Evolutionary conservation across 1,139 yeast species (phyloP), one percentile per base, ranked within the genome.

Genomic region (Saccharomyces hybrid): DNA sequence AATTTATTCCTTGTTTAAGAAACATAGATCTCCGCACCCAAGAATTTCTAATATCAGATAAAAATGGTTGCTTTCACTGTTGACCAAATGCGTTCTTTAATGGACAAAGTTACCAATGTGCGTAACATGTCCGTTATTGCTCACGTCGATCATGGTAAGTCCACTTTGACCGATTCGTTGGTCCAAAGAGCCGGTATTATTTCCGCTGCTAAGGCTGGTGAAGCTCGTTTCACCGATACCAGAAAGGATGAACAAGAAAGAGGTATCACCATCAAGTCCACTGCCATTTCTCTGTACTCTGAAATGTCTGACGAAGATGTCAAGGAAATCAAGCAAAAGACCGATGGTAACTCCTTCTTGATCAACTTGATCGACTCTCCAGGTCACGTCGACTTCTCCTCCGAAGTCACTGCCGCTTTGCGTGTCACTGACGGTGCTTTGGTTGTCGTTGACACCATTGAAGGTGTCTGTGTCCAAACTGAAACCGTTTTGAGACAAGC

Each of bases 331-430:
- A 80, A 83, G 77, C 98, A 93, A 82, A 90, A 91, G 83, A 86
- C 96, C 66, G 86, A 75, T 30, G 98, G 98, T 78, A 88, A 81
- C 85, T 83, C 87, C 76, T 93, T 91, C 85, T 87, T 93, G 81
- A 83, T 93, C 71, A 93, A 93, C 88, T 84, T 93, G 85, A 93
- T 93, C 72, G 99, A 93, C 79, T 93, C 99, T 70, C 99, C 99
- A 79, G 99, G 99, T 87, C 99, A 93, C 98, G 98, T 93, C 84
- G 99, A 93, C 82, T 93, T 93, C 93, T 91, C 98, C 64, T 93
- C 99, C 70, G 99, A 93, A 81, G 99, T 93, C 73, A 93, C 99
- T 74, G 98, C 99, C 72, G 99, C 99, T 78, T 86, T 93, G 76
- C 93, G 99, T 84, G 98, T 93, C 73, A 93, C 98, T 69, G 99